A percentile compares a stretch with the other conserved stretches of the same genome.
phyloP scores from a whole-genome alignment of 73 alveolate species.

The Blepharisma stoltei region DNA sequence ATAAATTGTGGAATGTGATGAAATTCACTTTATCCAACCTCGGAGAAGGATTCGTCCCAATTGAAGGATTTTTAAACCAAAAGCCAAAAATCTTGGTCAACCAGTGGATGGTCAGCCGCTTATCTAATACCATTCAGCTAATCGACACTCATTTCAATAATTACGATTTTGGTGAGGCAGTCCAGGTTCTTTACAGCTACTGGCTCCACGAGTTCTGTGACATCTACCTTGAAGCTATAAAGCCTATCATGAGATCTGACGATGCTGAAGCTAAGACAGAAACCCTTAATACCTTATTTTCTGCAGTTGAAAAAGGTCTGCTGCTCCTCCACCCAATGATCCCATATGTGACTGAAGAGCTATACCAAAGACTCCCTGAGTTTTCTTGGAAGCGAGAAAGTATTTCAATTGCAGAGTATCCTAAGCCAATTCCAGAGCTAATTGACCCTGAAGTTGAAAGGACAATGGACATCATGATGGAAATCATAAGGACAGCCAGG shows the following conservation, averaged over 20 bases:
- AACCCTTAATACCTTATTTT: conserved; percentile 75
- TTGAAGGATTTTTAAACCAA: conserved; percentile 53
- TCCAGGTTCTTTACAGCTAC: conserved; percentile 74
- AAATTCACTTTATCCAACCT: conserved; percentile 74
- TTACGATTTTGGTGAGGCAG: conserved; percentile 86
- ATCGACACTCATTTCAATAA: conserved; percentile 65
- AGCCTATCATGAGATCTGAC: conserved; percentile 68
- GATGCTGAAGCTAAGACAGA: conserved; percentile 70
- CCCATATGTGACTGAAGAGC: conserved; percentile 95
- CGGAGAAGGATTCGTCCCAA: conserved; percentile 73
- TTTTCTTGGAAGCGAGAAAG: conserved; percentile 62
- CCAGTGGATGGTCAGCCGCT: conserved; percentile 87
- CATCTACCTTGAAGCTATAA: conserved; percentile 87
- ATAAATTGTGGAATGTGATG: conserved; percentile 90
- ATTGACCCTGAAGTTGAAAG: conserved; percentile 61
- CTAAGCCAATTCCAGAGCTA: conserved; percentile 50
- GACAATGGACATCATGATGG: conserved; percentile 41
- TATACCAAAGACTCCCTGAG: conserved; percentile 94
- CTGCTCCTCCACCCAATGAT: conserved; percentile 94
- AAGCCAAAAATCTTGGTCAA: conserved; percentile 65
- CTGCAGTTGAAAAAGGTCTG: conserved; percentile 72
- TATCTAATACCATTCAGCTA: conserved; percentile 53
- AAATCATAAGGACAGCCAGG: conserved; percentile 54
- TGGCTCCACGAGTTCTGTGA: conserved; percentile 89
- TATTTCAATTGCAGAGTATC: conserved; percentile 78